These are phyloP conservation scores for Castanopsis chinensis DNA, from an alignment of 306 rosid genomes.

Conservation along the genomic window DNA sequence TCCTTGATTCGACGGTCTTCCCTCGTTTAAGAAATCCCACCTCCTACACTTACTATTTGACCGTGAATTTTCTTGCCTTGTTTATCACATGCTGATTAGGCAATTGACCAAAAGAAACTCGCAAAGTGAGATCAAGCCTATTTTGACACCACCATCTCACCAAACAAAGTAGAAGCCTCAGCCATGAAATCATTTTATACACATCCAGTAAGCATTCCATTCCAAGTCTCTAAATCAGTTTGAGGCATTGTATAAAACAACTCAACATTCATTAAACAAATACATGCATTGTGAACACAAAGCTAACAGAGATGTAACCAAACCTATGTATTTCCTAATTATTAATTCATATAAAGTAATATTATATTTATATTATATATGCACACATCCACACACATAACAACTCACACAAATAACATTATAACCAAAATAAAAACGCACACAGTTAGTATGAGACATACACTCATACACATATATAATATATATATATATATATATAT, in stretches of 20 bases:
- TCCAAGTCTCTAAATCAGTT: constrained; percentile 66
- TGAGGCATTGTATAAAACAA: constrained; percentile 47
- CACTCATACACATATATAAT: no score
- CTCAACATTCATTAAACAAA: constrained; percentile 41
- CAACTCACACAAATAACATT: no score
- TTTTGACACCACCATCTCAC: constrained; percentile 52
- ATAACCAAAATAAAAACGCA: no score
- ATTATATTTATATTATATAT: no score
- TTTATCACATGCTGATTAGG: constrained; percentile 42
- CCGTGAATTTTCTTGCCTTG: constrained; percentile 60
- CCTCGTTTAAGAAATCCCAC: no score
- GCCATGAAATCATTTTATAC: constrained; percentile 60
- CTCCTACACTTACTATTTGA: constrained; percentile 12
- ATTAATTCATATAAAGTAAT: no score
- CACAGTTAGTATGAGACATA: no score
- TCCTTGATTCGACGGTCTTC: no score
- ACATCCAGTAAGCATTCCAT: constrained; percentile 65
- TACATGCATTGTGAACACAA: constrained; percentile 61
- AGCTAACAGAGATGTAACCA: constrained; percentile 26
- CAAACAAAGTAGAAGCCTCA: constrained; percentile 51
- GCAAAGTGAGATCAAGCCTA: constrained; percentile 59
- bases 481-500: no score
- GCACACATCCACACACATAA: no score
- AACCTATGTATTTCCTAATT: no score
- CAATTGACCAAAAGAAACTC: constrained; percentile 63